Base-by-base conservation (phyloP, 108 stramenopile species). In the Cyclotella kingstonii region DNA sequence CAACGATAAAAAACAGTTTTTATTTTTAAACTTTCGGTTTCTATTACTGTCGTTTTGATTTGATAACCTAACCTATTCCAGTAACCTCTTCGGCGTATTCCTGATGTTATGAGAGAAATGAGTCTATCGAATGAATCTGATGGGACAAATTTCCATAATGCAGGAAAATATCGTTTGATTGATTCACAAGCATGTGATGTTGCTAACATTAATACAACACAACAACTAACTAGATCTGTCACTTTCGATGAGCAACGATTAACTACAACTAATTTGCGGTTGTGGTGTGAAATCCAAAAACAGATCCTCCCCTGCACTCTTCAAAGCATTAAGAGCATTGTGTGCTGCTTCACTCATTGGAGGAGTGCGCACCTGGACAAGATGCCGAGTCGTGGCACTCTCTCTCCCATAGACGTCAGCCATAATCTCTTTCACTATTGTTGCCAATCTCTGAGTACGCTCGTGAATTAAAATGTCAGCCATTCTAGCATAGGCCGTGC, bases 401-500 rank as follows among this genome's bases (percentile, higher is more conserved):
- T 85, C 84, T 0, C 79, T 85, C 14, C 44, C 60, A 70, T 82
- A 82, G 25, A 85, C 81, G 52, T 73, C 77, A 9, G 35, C 61
- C 36, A 79, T 34, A 45, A 73, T 82, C 33, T 61, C 38, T 17
- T 46, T 48, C 4, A 75, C 62, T 21, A 65, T 63, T 8, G 44
- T 49, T 11, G 29, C 54, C 55, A 82, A 53, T 33, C 84, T 57
- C 30, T 57, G 58, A 2, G 50, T 18, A 35, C 84, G 76, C 72
- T 82, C 77, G 21, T 57, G 41, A 42, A 47, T 65, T 41, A 88
- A 65, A 28, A 85, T 72, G 34, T 66, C 60, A 27, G 62, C 69
- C 87, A 88, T 88, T 64, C 73, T 79, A 14, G 70, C 68, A 62
- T 84, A 85, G 0, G 87, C 87, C 22, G 57, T 36, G 47, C 87